Evolutionary conservation across 1,284 basidiomycete genomes (phyloP), one percentile per base, ranked within the genome.

Genomic region (Microbotryum scabiosae): DNA sequence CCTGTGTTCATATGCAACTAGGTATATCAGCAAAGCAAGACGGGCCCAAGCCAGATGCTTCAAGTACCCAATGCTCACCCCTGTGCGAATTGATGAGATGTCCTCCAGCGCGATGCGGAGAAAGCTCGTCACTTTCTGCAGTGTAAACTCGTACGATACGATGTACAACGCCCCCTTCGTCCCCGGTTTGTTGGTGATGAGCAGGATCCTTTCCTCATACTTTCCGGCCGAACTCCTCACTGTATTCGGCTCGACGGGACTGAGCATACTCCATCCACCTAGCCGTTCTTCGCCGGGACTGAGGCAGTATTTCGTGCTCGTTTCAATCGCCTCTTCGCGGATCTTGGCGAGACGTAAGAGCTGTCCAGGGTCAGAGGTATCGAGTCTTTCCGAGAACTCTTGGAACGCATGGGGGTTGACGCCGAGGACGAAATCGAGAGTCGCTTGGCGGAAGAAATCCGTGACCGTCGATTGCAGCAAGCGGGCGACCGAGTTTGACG

Each of bases 141-240:
- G 58, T n/a, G 64, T 65, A 43, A 65, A 72, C 51, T 72, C 70
- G 55, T 66, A 72, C 5, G 55, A 58, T 47, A 67, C 60, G 54
- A 64, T 44, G 50, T 71, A 73, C 9, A 70, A 23, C 6, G 70
- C 69, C 16, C 36, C 36, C 36, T 41, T 41, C 1, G 36, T 41
- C 36, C 14, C 36, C 16, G 36, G 16, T 47, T 63, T 68, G 7
- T 51, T 18, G 26, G 61, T 63, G 5, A 98, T 74, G 1, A 98
- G 77, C 9, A 97, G 69, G 4, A 97, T 84, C 74, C 97, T 97
- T 79, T 97, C 93, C 76, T 96, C 92, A 68, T 88, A 90, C 70
- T 84, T 86, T 56, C 85, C 80, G 55, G 85, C 80, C 4, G 51
- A 36, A 5, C 60, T 58, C 10, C 64, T n/a, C 86, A 75, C 72